phyloP scores from a whole-genome alignment of 192 early-diverging fungal genomes.

The Coemansia sp. region DNA sequence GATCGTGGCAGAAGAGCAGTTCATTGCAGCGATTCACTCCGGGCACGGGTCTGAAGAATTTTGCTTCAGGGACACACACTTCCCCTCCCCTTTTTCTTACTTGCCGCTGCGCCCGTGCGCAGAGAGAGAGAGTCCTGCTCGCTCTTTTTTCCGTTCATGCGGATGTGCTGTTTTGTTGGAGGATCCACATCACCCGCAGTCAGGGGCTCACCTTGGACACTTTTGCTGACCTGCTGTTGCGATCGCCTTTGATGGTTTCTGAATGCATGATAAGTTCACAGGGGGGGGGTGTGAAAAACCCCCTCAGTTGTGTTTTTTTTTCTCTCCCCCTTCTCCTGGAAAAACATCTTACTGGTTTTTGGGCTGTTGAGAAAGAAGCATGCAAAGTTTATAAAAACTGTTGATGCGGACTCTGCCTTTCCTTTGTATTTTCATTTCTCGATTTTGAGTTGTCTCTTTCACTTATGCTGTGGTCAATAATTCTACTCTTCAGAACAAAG shows the following conservation, averaged over 20 bases:
- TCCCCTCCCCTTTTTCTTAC: not conserved
- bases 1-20: not conserved
- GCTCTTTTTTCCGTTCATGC: not conserved
- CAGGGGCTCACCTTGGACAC: not conserved
- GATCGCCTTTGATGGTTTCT: not conserved
- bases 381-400: constrained; percentile 3
- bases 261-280: not conserved
- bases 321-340: not conserved
- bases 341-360: not conserved
- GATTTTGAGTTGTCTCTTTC: not conserved
- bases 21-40: no score
- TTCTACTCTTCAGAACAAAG: not conserved
- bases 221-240: not conserved
- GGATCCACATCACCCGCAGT: not conserved
- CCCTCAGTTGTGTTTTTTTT: no score
- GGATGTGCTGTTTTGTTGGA: not conserved
- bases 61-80: not conserved
- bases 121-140: not conserved
- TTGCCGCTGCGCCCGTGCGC: not conserved
- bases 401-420: not conserved
- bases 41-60: not conserved
- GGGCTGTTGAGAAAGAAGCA: no score
- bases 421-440: constrained; percentile 5
- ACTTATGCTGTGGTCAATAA: not conserved
- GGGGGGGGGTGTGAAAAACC: not conserved